These are phyloP conservation scores for Pichia sp. DNA, from an alignment of 1,139 yeast species.

Conservation along the genomic window DNA sequence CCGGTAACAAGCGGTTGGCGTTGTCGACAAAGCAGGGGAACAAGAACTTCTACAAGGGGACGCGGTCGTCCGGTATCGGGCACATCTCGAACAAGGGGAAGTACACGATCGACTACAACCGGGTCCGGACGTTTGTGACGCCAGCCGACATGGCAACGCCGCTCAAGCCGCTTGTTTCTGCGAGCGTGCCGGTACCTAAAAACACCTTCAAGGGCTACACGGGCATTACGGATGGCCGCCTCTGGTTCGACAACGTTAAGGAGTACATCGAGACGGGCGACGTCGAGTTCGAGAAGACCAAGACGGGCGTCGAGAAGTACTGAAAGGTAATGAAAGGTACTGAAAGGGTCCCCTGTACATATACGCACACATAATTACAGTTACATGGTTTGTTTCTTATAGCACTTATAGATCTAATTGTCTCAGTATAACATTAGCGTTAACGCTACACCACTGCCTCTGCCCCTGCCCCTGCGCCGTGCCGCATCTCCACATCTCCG, in stretches of 20 bases:
- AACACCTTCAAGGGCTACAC: slow-evolving; percentile 66
- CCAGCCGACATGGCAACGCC: slow-evolving; percentile 52
- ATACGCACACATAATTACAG: background rate
- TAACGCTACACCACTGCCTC: background rate
- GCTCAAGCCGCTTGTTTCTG: slow-evolving; percentile 71
- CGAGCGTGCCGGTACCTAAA: slow-evolving; percentile 63
- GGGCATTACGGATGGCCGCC: slow-evolving; percentile 66
- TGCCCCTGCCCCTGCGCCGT: background rate
- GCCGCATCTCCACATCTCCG: background rate
- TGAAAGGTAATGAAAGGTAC: slow-evolving; percentile 2
- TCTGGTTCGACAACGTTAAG: slow-evolving; percentile 66
- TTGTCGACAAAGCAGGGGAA: slow-evolving; percentile 92
- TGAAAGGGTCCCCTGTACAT: background rate
- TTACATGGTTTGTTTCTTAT: background rate
- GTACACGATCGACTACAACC: slow-evolving; percentile 74
- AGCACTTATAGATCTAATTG: background rate
- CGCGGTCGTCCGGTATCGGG: slow-evolving; percentile 93
- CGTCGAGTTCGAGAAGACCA: slow-evolving; percentile 32
- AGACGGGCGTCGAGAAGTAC: slow-evolving; percentile 43
- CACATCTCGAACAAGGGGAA: slow-evolving; percentile 67
- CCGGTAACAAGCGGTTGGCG: slow-evolving; percentile 82
- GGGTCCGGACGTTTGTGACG: slow-evolving; percentile 85
- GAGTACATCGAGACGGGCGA: slow-evolving; percentile 74
- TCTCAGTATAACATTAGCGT: background rate
- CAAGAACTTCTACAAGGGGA: slow-evolving; percentile 91